Evolutionary conservation across 2,329 filamentous ascomycete genomes (phyloP).

Genomic region (Talaromyces sp.): DNA sequence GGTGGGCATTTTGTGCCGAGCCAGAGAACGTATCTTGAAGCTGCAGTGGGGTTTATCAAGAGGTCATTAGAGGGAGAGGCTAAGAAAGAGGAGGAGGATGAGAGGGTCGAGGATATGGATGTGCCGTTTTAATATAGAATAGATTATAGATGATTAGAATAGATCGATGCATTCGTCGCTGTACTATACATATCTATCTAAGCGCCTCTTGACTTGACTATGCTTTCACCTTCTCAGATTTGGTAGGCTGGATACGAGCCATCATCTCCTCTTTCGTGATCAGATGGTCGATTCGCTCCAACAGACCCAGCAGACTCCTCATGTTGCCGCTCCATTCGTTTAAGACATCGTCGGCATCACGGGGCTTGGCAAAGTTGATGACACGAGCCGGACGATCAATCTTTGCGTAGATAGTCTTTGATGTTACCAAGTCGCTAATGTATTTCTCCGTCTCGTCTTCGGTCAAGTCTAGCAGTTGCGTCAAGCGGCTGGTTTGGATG

Average conservation of each 20-base stretch:
- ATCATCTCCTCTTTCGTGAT: slow-evolving; percentile 99
- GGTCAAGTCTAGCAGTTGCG: slow-evolving; percentile 82
- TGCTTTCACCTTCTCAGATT: slow-evolving; percentile 38
- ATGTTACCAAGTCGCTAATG: slow-evolving; percentile 93
- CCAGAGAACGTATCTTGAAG: slow-evolving; percentile 74
- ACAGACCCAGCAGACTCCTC: slow-evolving; percentile 80
- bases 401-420: slow-evolving; percentile 96
- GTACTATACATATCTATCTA: slow-evolving; percentile 17
- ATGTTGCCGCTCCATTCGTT: slow-evolving; percentile 99
- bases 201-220: slow-evolving; percentile 12
- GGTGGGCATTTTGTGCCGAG: slow-evolving; percentile 89
- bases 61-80: slow-evolving; percentile 44
- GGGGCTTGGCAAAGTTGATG: slow-evolving; percentile 90
- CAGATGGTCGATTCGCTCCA: slow-evolving; percentile 92
- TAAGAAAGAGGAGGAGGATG: slow-evolving; percentile 45
- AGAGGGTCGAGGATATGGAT: slow-evolving; percentile 65
- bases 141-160: slow-evolving; percentile 12
- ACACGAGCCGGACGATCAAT: slow-evolving; percentile 91
- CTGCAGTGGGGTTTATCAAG: slow-evolving; percentile 68
- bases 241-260: slow-evolving; percentile 79
- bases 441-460: slow-evolving; percentile 99
- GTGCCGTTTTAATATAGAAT: slow-evolving; percentile 52
- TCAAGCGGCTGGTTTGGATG: slow-evolving; percentile 87
- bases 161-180: slow-evolving; percentile 4
- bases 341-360: slow-evolving; percentile 90